Percentiles rank a stretch among this genome's conserved stretches.
Conservation (phyloP, 164 flowering plant genomes). For the Amborella trichopoda region DNA sequence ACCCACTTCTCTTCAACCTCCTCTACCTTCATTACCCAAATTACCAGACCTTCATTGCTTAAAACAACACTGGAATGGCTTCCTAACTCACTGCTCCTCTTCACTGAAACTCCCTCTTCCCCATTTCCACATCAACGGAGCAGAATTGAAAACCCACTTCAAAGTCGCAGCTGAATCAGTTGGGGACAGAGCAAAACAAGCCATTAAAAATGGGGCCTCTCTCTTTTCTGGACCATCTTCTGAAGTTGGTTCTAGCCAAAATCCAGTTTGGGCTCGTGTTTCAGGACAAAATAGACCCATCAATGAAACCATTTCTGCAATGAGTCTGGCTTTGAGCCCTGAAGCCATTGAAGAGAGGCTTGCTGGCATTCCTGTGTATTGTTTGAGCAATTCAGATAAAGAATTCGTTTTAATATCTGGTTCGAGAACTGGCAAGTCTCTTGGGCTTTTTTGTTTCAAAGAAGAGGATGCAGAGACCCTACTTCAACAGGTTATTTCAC, state of each 20-base stretch:
- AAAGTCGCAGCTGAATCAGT: slow-evolving; percentile 13
- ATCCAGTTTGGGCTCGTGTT: slow-evolving; percentile 32
- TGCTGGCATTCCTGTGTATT: slow-evolving; percentile 73
- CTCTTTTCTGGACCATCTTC: slow-evolving; percentile 4
- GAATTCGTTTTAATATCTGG: slow-evolving; percentile 83
- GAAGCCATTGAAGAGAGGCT: slow-evolving; percentile 64
- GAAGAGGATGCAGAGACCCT: slow-evolving; percentile 70
- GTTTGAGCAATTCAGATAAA: slow-evolving; percentile 52
- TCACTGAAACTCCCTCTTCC: too few relatives aligned
- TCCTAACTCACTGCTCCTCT: too few relatives aligned
- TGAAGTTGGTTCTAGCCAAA: not conserved
- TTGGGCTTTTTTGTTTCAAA: slow-evolving; percentile 69
- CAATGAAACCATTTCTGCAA: not conserved
- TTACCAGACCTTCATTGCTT: too few relatives aligned
- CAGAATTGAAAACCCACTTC: slow-evolving; percentile 17
- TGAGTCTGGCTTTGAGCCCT: slow-evolving; percentile 16
- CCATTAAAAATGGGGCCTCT: slow-evolving; percentile 8
- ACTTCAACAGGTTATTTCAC: slow-evolving; percentile 30
- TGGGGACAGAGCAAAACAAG: slow-evolving; percentile 19
- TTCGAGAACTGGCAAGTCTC: slow-evolving; percentile 24
- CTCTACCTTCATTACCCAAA: too few relatives aligned
- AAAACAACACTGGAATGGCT: too few relatives aligned
- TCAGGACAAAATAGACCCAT: slow-evolving; percentile 2
- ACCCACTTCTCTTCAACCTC: too few relatives aligned
- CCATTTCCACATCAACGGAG: too few relatives aligned